Percentiles rank a stretch among this genome's conserved stretches.
These are phyloP conservation scores for Phytophthora palmivora DNA, from an alignment of 352 stramenopile genomes.

Conservation along the genomic window DNA sequence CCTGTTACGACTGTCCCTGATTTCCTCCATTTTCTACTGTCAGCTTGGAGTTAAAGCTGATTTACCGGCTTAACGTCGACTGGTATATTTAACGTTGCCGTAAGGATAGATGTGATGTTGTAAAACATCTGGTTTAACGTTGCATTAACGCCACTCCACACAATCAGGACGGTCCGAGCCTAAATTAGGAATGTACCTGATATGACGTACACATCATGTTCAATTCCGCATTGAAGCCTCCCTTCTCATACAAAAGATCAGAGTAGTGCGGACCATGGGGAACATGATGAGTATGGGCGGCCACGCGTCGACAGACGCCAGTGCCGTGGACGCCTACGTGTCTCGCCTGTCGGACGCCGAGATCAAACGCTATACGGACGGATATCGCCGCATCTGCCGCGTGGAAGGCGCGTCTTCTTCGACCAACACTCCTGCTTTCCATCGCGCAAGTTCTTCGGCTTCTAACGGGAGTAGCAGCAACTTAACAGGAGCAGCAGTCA, in stretches of 20 bases:
- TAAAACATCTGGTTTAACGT: too few relatives aligned
- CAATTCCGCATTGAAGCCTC: slow-evolving; percentile 31
- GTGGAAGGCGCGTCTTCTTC: slow-evolving; percentile 34
- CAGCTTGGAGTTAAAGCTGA: too few relatives aligned
- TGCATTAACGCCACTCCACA: too few relatives aligned
- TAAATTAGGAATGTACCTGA: background rate
- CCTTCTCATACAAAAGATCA: slow-evolving; percentile 31
- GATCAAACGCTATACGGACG: slow-evolving; percentile 75
- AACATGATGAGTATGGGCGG: slow-evolving; percentile 71
- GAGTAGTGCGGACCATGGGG: slow-evolving; percentile 51
- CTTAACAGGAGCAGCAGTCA: slow-evolving; percentile 7
- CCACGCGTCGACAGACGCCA: slow-evolving; percentile 13
- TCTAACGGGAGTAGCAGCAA: slow-evolving; percentile 30
- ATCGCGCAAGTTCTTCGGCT: slow-evolving; percentile 21
- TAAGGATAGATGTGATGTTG: too few relatives aligned
- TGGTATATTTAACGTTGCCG: too few relatives aligned
- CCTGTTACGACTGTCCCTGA: too few relatives aligned
- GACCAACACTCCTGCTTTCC: slow-evolving; percentile 15
- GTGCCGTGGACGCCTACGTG: slow-evolving; percentile 51
- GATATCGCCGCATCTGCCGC: slow-evolving; percentile 77
- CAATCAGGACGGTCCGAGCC: too few relatives aligned
- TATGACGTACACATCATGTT: slow-evolving; percentile 5
- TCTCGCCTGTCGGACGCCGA: slow-evolving; percentile 63
- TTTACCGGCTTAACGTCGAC: too few relatives aligned
- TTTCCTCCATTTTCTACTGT: too few relatives aligned